These are phyloP conservation scores for Oryza coarctata DNA, from an alignment of 176 grass and related monocot genomes.

Conservation along the genomic window DNA sequence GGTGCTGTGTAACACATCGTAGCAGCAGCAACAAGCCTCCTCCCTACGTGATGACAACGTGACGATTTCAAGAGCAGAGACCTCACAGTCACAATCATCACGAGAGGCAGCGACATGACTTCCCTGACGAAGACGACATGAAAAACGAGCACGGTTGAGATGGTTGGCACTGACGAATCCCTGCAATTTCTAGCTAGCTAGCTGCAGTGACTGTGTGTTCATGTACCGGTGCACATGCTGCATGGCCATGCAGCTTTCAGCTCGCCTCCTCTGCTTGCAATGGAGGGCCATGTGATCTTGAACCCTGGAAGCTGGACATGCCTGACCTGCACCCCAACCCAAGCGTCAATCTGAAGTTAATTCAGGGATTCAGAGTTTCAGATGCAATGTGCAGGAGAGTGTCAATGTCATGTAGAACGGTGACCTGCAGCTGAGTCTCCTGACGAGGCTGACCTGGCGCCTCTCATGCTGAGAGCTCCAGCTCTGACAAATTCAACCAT, in stretches of 20 bases:
- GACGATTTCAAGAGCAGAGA: neutral
- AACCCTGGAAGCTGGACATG: neutral
- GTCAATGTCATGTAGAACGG: neutral
- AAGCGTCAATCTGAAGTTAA: slow-evolving; percentile 7
- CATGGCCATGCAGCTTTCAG: neutral
- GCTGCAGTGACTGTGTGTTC: neutral
- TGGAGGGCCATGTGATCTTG: neutral
- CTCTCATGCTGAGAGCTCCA: neutral
- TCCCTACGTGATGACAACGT: neutral
- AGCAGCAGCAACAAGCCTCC: too few relatives aligned
- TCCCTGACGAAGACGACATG: neutral
- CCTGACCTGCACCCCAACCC: too few relatives aligned
- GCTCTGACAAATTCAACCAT: neutral
- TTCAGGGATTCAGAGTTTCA: neutral
- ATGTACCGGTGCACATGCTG: too few relatives aligned
- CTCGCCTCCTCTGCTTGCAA: neutral
- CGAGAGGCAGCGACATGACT: neutral
- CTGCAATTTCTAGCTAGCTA: neutral
- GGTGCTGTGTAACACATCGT: neutral
- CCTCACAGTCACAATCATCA: neutral
- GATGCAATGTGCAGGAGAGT: neutral
- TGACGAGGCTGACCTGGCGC: too few relatives aligned
- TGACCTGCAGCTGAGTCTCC: neutral
- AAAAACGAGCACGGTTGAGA: neutral
- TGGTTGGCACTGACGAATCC: neutral